A percentile compares a stretch with the other conserved stretches of the same genome.
Evolutionary conservation across 139 green algal species (phyloP).

Genomic region (Coelastrella sp.): DNA sequence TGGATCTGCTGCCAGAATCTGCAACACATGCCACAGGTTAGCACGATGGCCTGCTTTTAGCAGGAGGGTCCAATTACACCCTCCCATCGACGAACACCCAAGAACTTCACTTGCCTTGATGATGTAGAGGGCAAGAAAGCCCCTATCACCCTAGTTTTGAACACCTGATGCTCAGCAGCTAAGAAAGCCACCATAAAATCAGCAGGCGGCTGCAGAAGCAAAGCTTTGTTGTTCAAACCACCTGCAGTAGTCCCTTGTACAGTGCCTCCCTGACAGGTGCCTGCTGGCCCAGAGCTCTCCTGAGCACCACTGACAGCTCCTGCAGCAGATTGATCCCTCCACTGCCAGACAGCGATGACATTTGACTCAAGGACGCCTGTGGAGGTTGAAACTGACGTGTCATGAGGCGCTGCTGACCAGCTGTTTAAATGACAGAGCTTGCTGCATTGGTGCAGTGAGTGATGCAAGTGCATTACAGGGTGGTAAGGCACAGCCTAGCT

Average conservation of each 20-base stretch:
- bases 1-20: slow-evolving; percentile 28
- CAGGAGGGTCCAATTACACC: too few relatives aligned
- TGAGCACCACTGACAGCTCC: slow-evolving; percentile 56
- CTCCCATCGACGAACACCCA: too few relatives aligned
- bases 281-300: slow-evolving; percentile 55
- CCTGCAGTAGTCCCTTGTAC: slow-evolving; percentile 54
- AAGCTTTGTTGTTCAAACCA: neutral
- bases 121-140: too few relatives aligned
- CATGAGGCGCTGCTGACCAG: neutral
- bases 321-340: slow-evolving; percentile 51
- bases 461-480: too few relatives aligned
- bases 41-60: too few relatives aligned
- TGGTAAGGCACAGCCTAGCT: neutral
- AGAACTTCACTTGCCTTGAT: too few relatives aligned
- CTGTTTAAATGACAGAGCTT: too few relatives aligned
- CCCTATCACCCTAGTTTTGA: too few relatives aligned
- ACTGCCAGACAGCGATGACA: slow-evolving; percentile 51
- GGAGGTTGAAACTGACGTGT: neutral
- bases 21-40: neutral
- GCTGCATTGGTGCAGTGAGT: too few relatives aligned
- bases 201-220: too few relatives aligned
- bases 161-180: too few relatives aligned
- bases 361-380: slow-evolving; percentile 59
- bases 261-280: slow-evolving; percentile 56
- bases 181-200: too few relatives aligned